phyloP scores from a whole-genome alignment of 352 stramenopile genomes.

The Pythium chondricola region DNA sequence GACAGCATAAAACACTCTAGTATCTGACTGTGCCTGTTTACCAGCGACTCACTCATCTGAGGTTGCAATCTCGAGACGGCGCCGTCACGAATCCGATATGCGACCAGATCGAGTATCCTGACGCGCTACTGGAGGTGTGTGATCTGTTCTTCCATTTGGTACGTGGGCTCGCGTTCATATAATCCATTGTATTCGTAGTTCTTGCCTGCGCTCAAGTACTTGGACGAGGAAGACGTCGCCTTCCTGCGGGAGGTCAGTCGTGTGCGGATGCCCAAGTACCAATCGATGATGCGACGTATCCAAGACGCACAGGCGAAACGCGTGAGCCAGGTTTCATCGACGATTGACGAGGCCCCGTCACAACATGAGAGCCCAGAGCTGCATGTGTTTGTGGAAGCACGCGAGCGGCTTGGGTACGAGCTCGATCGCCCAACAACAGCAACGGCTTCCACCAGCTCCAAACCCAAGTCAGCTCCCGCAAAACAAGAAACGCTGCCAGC shows the following conservation, averaged over 20 bases:
- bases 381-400: constrained; percentile 18
- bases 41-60: constrained; percentile 49
- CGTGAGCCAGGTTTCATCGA: background rate
- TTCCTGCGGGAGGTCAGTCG: constrained; percentile 51
- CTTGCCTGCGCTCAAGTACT: constrained; percentile 35
- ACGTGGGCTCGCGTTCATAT: background rate
- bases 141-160: constrained; percentile 10
- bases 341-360: background rate
- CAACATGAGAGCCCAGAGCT: constrained; percentile 3
- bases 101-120: constrained; percentile 50
- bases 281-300: constrained; percentile 33
- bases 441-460: background rate
- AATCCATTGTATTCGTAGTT: constrained; percentile 24
- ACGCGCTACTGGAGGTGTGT: constrained; percentile 33
- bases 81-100: constrained; percentile 61
- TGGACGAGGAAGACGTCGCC: constrained; percentile 68
- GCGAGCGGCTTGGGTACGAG: constrained; percentile 15
- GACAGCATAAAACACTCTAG: no score
- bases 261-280: constrained; percentile 67
- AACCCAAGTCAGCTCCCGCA: no score
- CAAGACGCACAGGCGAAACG: constrained; percentile 21
- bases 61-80: constrained; percentile 51
- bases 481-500: background rate
- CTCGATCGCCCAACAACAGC: background rate
- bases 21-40: no score